Evolutionary conservation across 805 yeast species (phyloP), one percentile per base, ranked within the genome.

Genomic region (Ogataea glucozyma): DNA sequence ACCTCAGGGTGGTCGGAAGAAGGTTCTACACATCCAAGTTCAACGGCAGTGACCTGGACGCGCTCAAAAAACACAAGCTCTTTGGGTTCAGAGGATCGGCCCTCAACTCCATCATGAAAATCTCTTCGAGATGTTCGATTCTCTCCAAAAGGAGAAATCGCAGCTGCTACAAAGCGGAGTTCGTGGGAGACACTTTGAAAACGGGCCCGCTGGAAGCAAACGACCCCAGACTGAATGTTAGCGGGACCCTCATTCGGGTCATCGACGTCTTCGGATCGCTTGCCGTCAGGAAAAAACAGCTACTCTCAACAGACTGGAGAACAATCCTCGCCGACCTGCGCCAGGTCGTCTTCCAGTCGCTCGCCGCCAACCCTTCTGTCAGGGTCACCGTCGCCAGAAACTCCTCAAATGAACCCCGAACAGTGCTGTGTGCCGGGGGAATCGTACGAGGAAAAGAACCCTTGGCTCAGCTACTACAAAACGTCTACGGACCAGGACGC

Each of bases 41-140:
- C 2, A 23, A 37, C 11, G 48, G 38, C 2, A 14, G 19, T 9
- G 4, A 11, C 4, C 24, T 38, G 34, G 1, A 61, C 1, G 77
- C 72, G 16, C 53, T 83, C 24, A 56, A 52, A 11, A 13, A 37
- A 0, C 58, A 73, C 3, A 39, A 40, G 1, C 76, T 83, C 0
- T 76, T 71, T 49, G 95, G 95, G 1, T 85, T 81, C 56, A 70
- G 86, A 37, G 96, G 96, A 1, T 85, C 82, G 51, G 85, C 93
- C 0, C 51, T 88, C 13, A 66, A 71, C 40, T 71, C 83, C 0
- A 64, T 88, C 3, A 60, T 76, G n/a, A 67, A 71, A 0, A 54
- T 78, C 6, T 55, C 58, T 26, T 66, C 82, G 0, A 58, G 69
- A 11, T 46, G 79, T n/a, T 54, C 69, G 0, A 59, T 87, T 1